These are phyloP conservation scores for Alternaria tenuissima DNA, from an alignment of 2,329 filamentous ascomycete genomes.

Conservation along the genomic window DNA sequence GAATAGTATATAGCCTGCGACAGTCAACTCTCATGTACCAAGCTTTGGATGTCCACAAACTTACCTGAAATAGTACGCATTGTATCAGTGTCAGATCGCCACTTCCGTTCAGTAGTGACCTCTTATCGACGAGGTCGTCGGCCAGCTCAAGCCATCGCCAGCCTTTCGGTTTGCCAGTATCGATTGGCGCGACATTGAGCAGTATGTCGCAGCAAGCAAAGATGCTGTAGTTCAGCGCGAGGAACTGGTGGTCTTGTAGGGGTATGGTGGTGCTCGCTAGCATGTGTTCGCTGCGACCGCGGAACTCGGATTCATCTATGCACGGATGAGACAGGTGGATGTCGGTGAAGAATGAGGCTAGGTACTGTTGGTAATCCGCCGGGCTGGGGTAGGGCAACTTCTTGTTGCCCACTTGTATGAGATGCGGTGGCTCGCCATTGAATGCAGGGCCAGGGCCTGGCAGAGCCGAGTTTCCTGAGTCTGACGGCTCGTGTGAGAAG, in stretches of 20 bases:
- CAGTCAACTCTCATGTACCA: constrained; percentile 4
- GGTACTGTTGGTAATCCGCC: constrained; percentile 32
- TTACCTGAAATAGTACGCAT: constrained; percentile 39
- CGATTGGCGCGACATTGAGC: constrained; percentile 8
- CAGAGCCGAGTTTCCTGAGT: constrained; percentile 12
- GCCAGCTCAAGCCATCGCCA: constrained; percentile 44
- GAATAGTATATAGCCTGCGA: constrained; percentile 39
- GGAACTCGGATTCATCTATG: constrained; percentile 41
- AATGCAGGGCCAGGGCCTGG: not conserved
- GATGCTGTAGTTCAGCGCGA: constrained; percentile 43
- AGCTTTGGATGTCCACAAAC: not conserved
- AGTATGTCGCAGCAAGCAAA: constrained; percentile 37
- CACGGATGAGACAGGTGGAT: constrained; percentile 40
- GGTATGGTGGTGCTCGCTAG: constrained; percentile 29
- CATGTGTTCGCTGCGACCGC: constrained; percentile 31
- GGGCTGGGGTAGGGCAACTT: constrained; percentile 33
- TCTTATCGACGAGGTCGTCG: constrained; percentile 38
- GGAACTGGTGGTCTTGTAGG: constrained; percentile 29
- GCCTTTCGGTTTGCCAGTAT: constrained; percentile 26
- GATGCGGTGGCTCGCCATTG: constrained; percentile 3
- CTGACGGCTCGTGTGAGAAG: constrained; percentile 22
- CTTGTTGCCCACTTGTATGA: constrained; percentile 30
- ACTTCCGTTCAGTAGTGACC: constrained; percentile 27
- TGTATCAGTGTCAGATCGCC: constrained; percentile 40
- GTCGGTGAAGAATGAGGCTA: constrained; percentile 40